Conservation (phyloP, 2,329 filamentous ascomycete genomes). For the Thielaviopsis euricoi region DNA sequence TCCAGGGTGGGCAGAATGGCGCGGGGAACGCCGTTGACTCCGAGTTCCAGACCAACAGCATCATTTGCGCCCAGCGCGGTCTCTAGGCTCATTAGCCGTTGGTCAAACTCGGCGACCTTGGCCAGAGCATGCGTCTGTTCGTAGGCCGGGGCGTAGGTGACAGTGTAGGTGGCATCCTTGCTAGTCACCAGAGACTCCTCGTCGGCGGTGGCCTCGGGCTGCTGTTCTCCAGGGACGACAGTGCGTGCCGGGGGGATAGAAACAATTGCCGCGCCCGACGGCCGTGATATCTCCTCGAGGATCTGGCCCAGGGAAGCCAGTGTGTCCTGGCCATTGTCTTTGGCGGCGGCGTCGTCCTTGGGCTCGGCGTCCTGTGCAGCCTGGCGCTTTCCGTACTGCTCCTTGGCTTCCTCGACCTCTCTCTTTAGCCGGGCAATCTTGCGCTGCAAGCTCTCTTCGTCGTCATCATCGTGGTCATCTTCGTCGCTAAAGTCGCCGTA, state of each 20-base stretch:
- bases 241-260: not conserved
- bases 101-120: slow-evolving; percentile 77
- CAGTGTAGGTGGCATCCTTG: slow-evolving; percentile 38
- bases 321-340: slow-evolving; percentile 32
- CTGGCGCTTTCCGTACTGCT: slow-evolving; percentile 39
- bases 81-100: slow-evolving; percentile 63
- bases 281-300: slow-evolving; percentile 45
- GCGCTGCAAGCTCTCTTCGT: slow-evolving; percentile 52
- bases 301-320: slow-evolving; percentile 54
- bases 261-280: slow-evolving; percentile 13
- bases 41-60: slow-evolving; percentile 46
- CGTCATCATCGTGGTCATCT: slow-evolving; percentile 52
- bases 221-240: not conserved
- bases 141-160: slow-evolving; percentile 47
- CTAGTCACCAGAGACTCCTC: slow-evolving; percentile 14
- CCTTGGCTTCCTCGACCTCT: slow-evolving; percentile 62
- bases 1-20: slow-evolving; percentile 74
- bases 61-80: slow-evolving; percentile 63
- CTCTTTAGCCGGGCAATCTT: slow-evolving; percentile 69
- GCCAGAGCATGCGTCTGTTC: slow-evolving; percentile 55
- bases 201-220: slow-evolving; percentile 13
- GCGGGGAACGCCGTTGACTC: slow-evolving; percentile 36
- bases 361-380: slow-evolving; percentile 29
- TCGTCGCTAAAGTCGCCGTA: slow-evolving; percentile 62
- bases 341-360: slow-evolving; percentile 21